These are phyloP conservation scores for Cyanodermella asteris DNA, from an alignment of 2,329 filamentous ascomycete species.

Conservation along the genomic window DNA sequence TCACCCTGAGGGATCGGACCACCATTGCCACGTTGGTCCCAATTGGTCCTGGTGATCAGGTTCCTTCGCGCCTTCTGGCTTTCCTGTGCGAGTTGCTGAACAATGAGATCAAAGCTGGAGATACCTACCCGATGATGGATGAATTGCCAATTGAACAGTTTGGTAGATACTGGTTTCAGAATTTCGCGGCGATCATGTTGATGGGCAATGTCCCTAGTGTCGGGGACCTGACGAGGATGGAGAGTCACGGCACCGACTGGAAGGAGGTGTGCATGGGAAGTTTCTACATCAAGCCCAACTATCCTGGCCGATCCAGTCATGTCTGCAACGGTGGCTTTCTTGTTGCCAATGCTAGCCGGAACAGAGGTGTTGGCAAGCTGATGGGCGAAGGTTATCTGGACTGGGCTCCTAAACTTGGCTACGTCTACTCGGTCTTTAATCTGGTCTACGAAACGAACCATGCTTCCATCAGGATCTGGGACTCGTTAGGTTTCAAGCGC, in stretches of 20 bases:
- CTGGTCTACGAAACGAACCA: slow-evolving; percentile 87
- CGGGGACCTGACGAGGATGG: slow-evolving; percentile 28
- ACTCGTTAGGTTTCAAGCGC: slow-evolving; percentile 75
- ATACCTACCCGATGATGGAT: slow-evolving; percentile 77
- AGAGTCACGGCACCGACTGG: slow-evolving; percentile 46
- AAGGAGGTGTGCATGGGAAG: slow-evolving; percentile 62
- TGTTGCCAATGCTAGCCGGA: slow-evolving; percentile 49
- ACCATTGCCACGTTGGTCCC: slow-evolving; percentile 69
- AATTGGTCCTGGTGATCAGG: slow-evolving; percentile 52
- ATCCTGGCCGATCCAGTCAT: slow-evolving; percentile 74
- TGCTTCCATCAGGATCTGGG: slow-evolving; percentile 77
- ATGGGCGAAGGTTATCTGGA: slow-evolving; percentile 61
- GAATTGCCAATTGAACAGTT: slow-evolving; percentile 54
- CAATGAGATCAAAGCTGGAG: slow-evolving; percentile 75
- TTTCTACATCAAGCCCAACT: slow-evolving; percentile 90
- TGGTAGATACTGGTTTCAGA: slow-evolving; percentile 71
- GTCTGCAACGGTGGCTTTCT: slow-evolving; percentile 61
- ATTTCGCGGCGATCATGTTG: slow-evolving; percentile 75
- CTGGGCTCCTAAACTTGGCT: slow-evolving; percentile 55
- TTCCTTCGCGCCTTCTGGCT: slow-evolving; percentile 51
- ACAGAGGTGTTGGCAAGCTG: slow-evolving; percentile 50
- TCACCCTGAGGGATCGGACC: slow-evolving; percentile 63
- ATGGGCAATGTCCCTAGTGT: slow-evolving; percentile 48
- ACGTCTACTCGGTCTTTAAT: slow-evolving; percentile 85
- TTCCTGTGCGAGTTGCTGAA: slow-evolving; percentile 72